Base-by-base conservation (phyloP, 768 basidiomycete genomes). In the Phaeolepiota aurea region DNA sequence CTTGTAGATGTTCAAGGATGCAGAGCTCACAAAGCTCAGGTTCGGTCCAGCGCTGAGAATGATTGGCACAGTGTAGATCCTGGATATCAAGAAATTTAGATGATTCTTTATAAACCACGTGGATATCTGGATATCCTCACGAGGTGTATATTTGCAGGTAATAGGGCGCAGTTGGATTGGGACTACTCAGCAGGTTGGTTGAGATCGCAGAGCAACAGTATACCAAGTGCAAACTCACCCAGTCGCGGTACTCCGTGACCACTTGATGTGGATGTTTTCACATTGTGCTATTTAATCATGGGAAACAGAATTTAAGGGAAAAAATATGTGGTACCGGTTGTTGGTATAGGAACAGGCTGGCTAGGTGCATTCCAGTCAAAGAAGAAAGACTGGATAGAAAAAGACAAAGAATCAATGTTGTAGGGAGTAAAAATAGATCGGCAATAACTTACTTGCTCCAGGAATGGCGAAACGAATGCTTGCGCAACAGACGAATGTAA, bases 61-160 rank as follows among this genome's bases (percentile, higher is more conserved):
- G 50, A 79, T 66, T 1, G 78, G 77, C 30, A 74, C 66, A 15
- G 70, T 54, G 49, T 66, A 74, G 14, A 66, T 54, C 22, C 77
- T 78, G 22, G 33, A 43, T 19, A 16, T 5, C 37, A 25, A 20
- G 32, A 37, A 25, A 21, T 18, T 18, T 28, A 25, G 14, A 32
- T 32, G 32, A 28, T 28, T 3, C 5, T 30, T 20, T 14, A 25
- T 12, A n/a, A 18, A n/a, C 21, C 3, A 16, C 10, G 23, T 18
- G 37, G 12, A 18, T 21, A 20, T 31, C 16, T 31, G 14, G 5
- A n/a, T n/a, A 23, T 37, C 61, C 76, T 54, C 42, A 78, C 78
- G 77, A 78, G 11, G 76, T 74, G 50, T 75, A 79, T 5, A 80
- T 63, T 50, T 77, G 74, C 3, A 81, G 68, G 50, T 57, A 74